A percentile compares a stretch with the other conserved stretches of the same genome.
phyloP scores from a whole-genome alignment of 768 basidiomycete species.

The Pleurotus salmoneostramineus region DNA sequence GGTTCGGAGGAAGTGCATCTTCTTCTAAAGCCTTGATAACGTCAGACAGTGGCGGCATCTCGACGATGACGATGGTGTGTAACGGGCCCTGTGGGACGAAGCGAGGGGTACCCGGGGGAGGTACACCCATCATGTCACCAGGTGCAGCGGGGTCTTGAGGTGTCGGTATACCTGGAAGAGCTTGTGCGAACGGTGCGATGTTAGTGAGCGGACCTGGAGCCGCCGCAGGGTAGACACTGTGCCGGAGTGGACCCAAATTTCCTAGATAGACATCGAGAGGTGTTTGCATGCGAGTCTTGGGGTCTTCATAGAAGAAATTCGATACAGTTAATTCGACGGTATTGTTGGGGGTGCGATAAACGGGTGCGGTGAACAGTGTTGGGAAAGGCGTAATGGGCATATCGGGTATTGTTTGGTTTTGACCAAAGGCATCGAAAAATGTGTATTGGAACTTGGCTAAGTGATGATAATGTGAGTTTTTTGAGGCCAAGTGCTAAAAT shows the following conservation, averaged over 20 bases:
- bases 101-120: slow-evolving; percentile 33
- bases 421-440: slow-evolving; percentile 87
- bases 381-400: slow-evolving; percentile 89
- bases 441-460: slow-evolving; percentile 92
- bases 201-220: slow-evolving; percentile 65
- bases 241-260: slow-evolving; percentile 80
- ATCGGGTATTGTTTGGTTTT: slow-evolving; percentile 72
- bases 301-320: slow-evolving; percentile 83
- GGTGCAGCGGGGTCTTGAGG: slow-evolving; percentile 27
- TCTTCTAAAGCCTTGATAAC: slow-evolving; percentile 79
- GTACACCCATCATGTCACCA: slow-evolving; percentile 15
- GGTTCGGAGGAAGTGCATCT: slow-evolving; percentile 46
- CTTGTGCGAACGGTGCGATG: slow-evolving; percentile 55
- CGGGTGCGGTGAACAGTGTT: slow-evolving; percentile 76
- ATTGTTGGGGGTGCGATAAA: slow-evolving; percentile 67
- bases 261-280: slow-evolving; percentile 89
- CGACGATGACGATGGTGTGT: slow-evolving; percentile 82
- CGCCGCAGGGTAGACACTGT: slow-evolving; percentile 71
- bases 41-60: slow-evolving; percentile 74
- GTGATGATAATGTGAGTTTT: slow-evolving; percentile 14
- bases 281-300: slow-evolving; percentile 55
- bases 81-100: slow-evolving; percentile 51
- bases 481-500: slow-evolving; percentile 3
- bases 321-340: slow-evolving; percentile 82
- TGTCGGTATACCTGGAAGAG: slow-evolving; percentile 26